A percentile compares a stretch with the other conserved stretches of the same genome.
These are phyloP conservation scores for Hyphopichia pseudoburtonii DNA, from an alignment of 1,139 yeast genomes.

Conservation along the genomic window DNA sequence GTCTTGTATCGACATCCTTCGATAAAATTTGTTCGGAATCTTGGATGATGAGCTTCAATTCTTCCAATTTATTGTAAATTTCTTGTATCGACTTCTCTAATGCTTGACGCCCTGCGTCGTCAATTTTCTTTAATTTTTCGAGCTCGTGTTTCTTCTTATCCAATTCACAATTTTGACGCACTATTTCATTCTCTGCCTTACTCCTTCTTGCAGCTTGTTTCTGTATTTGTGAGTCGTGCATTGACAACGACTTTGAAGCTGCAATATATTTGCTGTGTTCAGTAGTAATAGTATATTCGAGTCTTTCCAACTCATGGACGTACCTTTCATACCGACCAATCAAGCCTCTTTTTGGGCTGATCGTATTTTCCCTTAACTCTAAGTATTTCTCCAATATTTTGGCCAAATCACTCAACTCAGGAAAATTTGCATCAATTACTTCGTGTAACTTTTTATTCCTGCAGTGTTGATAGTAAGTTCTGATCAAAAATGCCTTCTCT, in stretches of 20 bases:
- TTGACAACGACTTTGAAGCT: neutral
- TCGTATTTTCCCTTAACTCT: slow-evolving; percentile 39
- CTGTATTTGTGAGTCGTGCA: neutral
- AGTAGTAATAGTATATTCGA: neutral
- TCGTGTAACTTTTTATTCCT: slow-evolving; percentile 50
- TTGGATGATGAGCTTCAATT: slow-evolving; percentile 7
- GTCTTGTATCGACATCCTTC: slow-evolving; percentile 1
- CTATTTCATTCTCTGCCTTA: neutral
- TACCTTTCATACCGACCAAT: slow-evolving; percentile 17
- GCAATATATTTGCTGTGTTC: neutral
- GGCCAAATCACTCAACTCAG: slow-evolving; percentile 78
- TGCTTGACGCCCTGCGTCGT: too few species aligned
- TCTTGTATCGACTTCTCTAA: neutral
- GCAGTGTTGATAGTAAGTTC: slow-evolving; percentile 69
- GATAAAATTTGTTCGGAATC: slow-evolving; percentile 1
- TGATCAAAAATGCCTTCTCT: slow-evolving; percentile 71
- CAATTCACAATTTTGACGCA: neutral
- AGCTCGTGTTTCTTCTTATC: neutral
- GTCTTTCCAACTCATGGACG: neutral
- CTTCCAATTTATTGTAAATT: slow-evolving; percentile 17
- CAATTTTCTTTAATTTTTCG: neutral
- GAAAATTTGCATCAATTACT: slow-evolving; percentile 70
- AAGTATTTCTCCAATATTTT: slow-evolving; percentile 55
- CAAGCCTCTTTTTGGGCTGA: slow-evolving; percentile 30
- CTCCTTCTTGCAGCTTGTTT: neutral